Evolutionary conservation across 495 filamentous ascomycete species (phyloP), one percentile per base, ranked within the genome.

Genomic region (Durotheca rogersii): DNA sequence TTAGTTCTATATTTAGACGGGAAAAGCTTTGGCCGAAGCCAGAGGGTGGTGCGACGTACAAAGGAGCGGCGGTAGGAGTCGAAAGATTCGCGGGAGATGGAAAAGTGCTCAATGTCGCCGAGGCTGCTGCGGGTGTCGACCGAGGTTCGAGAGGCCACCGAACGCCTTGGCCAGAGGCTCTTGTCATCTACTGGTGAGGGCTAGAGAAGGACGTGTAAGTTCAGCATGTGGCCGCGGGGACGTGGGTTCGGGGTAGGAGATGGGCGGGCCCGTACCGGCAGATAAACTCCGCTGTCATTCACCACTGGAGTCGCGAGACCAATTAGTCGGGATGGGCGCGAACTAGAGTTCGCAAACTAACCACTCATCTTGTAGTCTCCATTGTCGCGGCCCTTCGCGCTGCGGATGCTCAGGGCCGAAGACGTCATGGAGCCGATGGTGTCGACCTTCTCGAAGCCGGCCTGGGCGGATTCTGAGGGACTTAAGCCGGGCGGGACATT

Each of bases 21-120:
- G n/a, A n/a, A n/a, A n/a, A n/a, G n/a, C n/a, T 15, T 34, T 34
- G 29, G 50, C 32, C 35, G 34, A 25, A 40, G 43, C 40, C 23
- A 43, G 41, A 17, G 38, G 39, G 33, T 6, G 16, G 15, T 27
- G 47, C 16, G 21, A 75, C 86, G 45, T 79, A 95, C 91, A 73
- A 98, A 98, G 48, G 93, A 96, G 52, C 93, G 84, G 41, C 93
- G 81, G 67, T 98, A 98, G 19, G 92, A 96, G 66, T 98, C 93
- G 67, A 97, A 98, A 6, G 90, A 96, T 71, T 98, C 93, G 57
- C 93, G 84, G 21, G 93, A 96, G 70, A 98, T 98, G 41, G 86
- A 89, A 70, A 98, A 98, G 16, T 88, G 91, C 61, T 97, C 93
- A 62, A 90, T 88, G 48, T 92, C 87, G 60, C 84, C 77, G 45